Conservation (phyloP, 768 basidiomycete species). For the Kwoniella botswanensis region DNA sequence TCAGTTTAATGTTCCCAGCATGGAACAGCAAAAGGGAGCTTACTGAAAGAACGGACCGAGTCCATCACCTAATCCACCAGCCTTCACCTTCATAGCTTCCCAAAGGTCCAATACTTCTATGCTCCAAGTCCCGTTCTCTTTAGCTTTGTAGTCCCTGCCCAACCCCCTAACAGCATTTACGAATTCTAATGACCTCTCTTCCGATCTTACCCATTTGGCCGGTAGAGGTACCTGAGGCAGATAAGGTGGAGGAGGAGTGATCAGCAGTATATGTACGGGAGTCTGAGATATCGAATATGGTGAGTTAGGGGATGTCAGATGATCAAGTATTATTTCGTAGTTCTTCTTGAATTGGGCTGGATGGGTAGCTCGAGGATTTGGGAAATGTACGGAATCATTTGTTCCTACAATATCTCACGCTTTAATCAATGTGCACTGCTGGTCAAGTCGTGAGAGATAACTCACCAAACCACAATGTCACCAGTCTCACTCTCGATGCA, state of each 20-base stretch:
- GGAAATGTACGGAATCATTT: constrained; percentile 34
- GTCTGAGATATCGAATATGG: constrained; percentile 15
- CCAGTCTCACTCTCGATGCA: constrained; percentile 25
- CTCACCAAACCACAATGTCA: constrained; percentile 48
- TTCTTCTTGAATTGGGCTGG: constrained; percentile 27
- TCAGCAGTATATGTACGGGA: constrained; percentile 29
- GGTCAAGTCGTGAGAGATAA: background rate
- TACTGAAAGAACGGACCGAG: constrained; percentile 22
- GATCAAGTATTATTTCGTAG: constrained; percentile 22
- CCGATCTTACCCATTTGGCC: background rate
- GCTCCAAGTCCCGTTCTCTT: constrained; percentile 26
- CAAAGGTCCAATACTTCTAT: constrained; percentile 37
- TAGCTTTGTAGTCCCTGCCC: constrained; percentile 21
- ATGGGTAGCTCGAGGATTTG: constrained; percentile 24
- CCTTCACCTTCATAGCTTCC: constrained; percentile 23
- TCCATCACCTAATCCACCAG: constrained; percentile 31
- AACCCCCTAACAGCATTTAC: constrained; percentile 20
- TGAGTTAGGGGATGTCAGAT: constrained; percentile 30
- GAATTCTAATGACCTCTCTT: constrained; percentile 16
- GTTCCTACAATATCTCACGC: constrained; percentile 21
- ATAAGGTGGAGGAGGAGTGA: constrained; percentile 26
- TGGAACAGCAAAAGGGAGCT: background rate
- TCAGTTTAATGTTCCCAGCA: background rate
- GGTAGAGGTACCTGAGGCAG: background rate
- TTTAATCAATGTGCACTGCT: background rate